Conservation (phyloP, 345 rosid genomes). For the Triadica sebifera region DNA sequence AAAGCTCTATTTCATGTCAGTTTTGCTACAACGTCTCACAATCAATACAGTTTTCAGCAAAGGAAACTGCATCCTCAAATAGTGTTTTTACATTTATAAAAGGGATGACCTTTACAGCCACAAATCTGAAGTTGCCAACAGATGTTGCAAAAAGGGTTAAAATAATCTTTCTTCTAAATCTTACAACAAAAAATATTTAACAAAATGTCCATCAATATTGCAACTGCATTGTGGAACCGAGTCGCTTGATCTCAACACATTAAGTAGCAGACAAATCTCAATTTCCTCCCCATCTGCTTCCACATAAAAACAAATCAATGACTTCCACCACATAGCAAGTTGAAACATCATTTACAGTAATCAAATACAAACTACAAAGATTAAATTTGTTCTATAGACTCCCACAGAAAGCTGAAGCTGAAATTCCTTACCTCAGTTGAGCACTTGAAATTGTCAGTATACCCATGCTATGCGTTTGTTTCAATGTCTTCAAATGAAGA, state of each 20-base stretch:
- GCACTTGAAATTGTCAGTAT: neutral
- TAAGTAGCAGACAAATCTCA: neutral
- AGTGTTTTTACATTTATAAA: neutral
- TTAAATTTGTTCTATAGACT: neutral
- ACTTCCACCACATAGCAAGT: neutral
- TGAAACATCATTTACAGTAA: neutral
- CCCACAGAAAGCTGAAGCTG: neutral
- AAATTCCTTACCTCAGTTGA: constrained; percentile 7
- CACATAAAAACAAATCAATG: neutral
- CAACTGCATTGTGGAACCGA: neutral
- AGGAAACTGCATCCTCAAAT: neutral
- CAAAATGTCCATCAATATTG: neutral
- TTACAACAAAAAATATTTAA: neutral
- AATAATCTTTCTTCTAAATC: neutral
- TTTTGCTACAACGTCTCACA: neutral
- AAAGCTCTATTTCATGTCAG: neutral
- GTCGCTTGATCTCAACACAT: neutral
- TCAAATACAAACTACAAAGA: neutral
- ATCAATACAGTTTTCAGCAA: neutral
- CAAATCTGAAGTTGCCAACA: neutral
- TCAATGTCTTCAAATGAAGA: neutral
- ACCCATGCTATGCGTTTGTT: neutral
- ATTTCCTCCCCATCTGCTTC: constrained; percentile 1
- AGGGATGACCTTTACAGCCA: neutral
- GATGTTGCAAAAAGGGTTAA: neutral